Evolutionary conservation across 306 rosid genomes (phyloP), one percentile per base, ranked within the genome.

Genomic region (Casuarina cunninghamiana): DNA sequence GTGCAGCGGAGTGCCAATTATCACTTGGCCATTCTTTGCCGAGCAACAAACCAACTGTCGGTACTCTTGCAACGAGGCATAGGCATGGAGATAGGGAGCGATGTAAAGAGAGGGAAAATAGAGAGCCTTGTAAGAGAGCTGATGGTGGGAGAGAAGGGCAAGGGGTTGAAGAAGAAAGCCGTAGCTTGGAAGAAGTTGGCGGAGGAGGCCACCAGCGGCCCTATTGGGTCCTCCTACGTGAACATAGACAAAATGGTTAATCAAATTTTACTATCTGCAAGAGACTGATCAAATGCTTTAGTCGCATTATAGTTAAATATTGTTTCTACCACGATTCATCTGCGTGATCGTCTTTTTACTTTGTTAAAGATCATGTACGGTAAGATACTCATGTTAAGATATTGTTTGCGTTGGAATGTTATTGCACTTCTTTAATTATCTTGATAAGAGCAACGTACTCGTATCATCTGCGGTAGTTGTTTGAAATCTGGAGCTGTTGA

Each of bases 11-110:
- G 91, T 93, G 19, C 91, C 93, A 1, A 81, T 93, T 91, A 67
- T 89, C 1, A 87, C 89, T 35, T 93, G 95, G 95, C 98, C 97
- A 0, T 88, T 93, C 69, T 93, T 88, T 5, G 94, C 90, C 0
- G 98, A 93, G 44, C 98, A 93, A 35, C 98, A 88, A 42, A 89
- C 91, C 0, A 93, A 93, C 76, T 93, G 92, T n/a, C 7, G 87
- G 9, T 93, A 72, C 45, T 8, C 75, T 26, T 81, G 91, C 16
- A 73, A 42, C 12, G 91, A 93, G 92, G 85, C 5, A 35, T 91
- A 5, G 98, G 95, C 16, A 61, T 88, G 85, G 97, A 91, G 83
- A 88, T 93, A 7, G 93, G 87, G 13, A 74, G 65, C 10, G 83
- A 84, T 38, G 94, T 78, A 4, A 78, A 55, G 37, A 83, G 93